Evolutionary conservation across 2,329 filamentous ascomycete species (phyloP), one percentile per base, ranked within the genome.

Genomic region (Cytospora mali): DNA sequence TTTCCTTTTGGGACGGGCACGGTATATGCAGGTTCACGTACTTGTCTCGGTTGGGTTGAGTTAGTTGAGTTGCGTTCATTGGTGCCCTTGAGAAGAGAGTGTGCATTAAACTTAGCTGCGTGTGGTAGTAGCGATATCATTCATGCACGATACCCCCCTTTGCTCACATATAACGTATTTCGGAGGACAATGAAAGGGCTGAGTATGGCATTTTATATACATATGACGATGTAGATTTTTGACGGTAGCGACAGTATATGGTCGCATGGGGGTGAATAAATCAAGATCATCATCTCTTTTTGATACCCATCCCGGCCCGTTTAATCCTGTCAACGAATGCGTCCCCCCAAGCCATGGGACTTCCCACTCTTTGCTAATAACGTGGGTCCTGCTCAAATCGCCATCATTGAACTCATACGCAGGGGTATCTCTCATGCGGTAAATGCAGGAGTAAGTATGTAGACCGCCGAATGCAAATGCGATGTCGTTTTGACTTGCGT

Each of bases 341-440:
- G 35, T 39, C 35, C 35, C 50, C 35, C 50, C 9, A 52, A 31
- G 51, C 46, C 49, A 39, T 6, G 29, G 33, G 56, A 27, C 31
- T 21, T 50, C 46, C 21, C 33, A 39, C 9, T 16, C 18, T 21
- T 33, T 33, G 35, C 35, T 46, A 23, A 46, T 4, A 46, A 46
- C n/a, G n/a, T 46, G 42, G n/a, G 18, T 23, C 42, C 18, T 46
- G 42, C 23, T 46, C 42, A 35, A 33, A 16, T 27, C 57, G 29
- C 39, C 57, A 46, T 33, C 42, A 39, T 60, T 27, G 50, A 61
- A 56, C 56, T 35, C 50, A 49, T 57, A 51, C 61, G 63, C 60
- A 58, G 49, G 54, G 63, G 58, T 61, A 61, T 65, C 63, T 65
- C 63, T 65, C 61, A 61, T 63, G 64, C 64, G 60, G 58, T 29